A percentile compares a stretch with the other conserved stretches of the same genome.
Conservation (phyloP, 73 alveolate species). For the Tetrahymena malaccensis region DNA sequence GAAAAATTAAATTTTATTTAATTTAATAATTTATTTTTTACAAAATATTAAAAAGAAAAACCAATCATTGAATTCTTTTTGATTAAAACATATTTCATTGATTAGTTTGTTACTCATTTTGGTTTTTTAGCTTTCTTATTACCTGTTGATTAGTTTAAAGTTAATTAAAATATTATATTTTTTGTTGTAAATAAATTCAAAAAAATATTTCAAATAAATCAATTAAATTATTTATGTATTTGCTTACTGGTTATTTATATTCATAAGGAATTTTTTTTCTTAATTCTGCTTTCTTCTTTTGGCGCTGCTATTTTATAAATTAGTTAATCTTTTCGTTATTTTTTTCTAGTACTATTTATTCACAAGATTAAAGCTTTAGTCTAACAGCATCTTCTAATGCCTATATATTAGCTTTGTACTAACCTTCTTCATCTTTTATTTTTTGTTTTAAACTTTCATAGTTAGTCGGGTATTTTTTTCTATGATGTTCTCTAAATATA, state of each 20-base stretch:
- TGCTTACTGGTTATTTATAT: not conserved
- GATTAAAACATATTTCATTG: too few relatives aligned
- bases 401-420: not conserved
- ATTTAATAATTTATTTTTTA: too few relatives aligned
- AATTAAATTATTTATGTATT: not conserved
- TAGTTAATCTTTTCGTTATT: not conserved
- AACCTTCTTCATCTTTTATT: slow-evolving; percentile 19
- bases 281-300: not conserved
- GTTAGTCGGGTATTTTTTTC: slow-evolving; percentile 20
- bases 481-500: slow-evolving; percentile 3
- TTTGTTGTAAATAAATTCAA: too few relatives aligned
- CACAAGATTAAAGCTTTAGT: not conserved
- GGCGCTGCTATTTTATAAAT: not conserved
- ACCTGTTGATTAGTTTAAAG: not conserved
- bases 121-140: not conserved
- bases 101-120: not conserved
- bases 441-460: slow-evolving; percentile 6
- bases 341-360: not conserved
- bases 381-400: not conserved
- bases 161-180: not conserved
- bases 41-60: too few relatives aligned
- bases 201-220: too few relatives aligned
- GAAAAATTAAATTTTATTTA: too few relatives aligned
- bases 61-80: too few relatives aligned
- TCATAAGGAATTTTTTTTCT: not conserved